phyloP scores from a whole-genome alignment of 139 green algal genomes.

The Microglena sp. region DNA sequence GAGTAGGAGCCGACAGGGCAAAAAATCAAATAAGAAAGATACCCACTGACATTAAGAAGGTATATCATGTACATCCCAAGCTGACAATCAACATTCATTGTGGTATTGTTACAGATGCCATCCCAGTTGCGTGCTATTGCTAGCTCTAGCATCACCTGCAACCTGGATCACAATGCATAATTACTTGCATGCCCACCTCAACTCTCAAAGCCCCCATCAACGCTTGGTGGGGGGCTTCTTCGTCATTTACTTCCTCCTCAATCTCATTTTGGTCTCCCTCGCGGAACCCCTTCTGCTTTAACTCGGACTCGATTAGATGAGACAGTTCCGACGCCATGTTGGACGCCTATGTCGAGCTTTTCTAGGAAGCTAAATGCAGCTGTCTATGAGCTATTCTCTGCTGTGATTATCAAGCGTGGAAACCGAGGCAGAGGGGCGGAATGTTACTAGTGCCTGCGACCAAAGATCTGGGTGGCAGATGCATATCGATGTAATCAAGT shows the following conservation, averaged over 20 bases:
- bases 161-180: neutral
- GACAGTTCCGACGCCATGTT: slow-evolving; percentile 14
- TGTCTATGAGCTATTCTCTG: neutral
- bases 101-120: neutral
- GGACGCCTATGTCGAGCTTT: no score
- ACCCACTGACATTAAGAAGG: no score
- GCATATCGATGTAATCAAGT: no score
- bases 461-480: no score
- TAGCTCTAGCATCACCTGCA: neutral
- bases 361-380: neutral
- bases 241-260: slow-evolving; percentile 18
- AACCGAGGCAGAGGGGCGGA: neutral
- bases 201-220: slow-evolving; percentile 36
- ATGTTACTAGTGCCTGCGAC: no score
- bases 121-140: neutral
- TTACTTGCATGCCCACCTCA: slow-evolving; percentile 14
- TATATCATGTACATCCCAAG: no score
- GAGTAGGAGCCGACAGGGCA: neutral
- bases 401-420: neutral
- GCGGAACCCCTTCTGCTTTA: slow-evolving; percentile 25
- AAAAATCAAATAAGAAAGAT: neutral
- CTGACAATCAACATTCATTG: neutral
- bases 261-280: slow-evolving; percentile 5
- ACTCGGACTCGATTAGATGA: slow-evolving; percentile 15
- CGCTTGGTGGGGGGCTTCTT: slow-evolving; percentile 16